These are phyloP conservation scores for Microdochium nivale DNA, from an alignment of 2,329 filamentous ascomycete species.

Conservation along the genomic window DNA sequence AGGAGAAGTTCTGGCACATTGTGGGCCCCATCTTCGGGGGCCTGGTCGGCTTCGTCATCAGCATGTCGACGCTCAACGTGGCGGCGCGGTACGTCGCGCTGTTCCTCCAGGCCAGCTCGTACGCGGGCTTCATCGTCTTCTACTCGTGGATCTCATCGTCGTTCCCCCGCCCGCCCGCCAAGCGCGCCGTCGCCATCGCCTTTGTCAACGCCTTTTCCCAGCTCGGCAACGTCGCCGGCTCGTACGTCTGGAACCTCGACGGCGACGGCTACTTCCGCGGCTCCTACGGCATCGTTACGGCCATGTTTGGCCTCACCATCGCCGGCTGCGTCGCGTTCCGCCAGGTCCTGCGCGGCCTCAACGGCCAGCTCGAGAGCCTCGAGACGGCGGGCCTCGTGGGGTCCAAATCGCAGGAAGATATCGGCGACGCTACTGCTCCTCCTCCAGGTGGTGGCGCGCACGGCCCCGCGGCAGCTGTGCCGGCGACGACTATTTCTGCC, in stretches of 20 bases:
- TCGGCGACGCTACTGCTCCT: slow-evolving; percentile 19
- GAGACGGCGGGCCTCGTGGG: slow-evolving; percentile 22
- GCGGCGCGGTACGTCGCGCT: slow-evolving; percentile 52
- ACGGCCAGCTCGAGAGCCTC: slow-evolving; percentile 35
- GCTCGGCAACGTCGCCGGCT: slow-evolving; percentile 50
- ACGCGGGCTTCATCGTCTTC: slow-evolving; percentile 48
- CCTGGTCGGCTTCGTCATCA: slow-evolving; percentile 49
- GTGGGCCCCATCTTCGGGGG: slow-evolving; percentile 42
- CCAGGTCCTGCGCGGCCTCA: slow-evolving; percentile 34
- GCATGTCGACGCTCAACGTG: slow-evolving; percentile 46
- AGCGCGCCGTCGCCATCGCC: slow-evolving; percentile 52
- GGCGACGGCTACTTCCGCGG: slow-evolving; percentile 49
- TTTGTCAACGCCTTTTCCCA: slow-evolving; percentile 51
- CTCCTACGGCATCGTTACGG: slow-evolving; percentile 55
- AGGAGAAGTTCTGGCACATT: slow-evolving; percentile 54
- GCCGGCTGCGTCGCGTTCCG: slow-evolving; percentile 40
- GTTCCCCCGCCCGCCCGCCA: slow-evolving; percentile 49
- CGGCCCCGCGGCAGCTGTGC: no score
- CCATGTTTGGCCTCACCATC: slow-evolving; percentile 55
- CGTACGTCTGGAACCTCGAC: slow-evolving; percentile 52
- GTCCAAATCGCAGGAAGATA: slow-evolving; percentile 22
- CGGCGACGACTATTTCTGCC: slow-evolving; percentile 14
- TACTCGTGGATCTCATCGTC: slow-evolving; percentile 51
- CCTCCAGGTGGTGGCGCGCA: no score
- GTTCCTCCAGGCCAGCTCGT: slow-evolving; percentile 49